Conservation (phyloP, 2,329 filamentous ascomycete genomes). For the Penicillium sp. region DNA sequence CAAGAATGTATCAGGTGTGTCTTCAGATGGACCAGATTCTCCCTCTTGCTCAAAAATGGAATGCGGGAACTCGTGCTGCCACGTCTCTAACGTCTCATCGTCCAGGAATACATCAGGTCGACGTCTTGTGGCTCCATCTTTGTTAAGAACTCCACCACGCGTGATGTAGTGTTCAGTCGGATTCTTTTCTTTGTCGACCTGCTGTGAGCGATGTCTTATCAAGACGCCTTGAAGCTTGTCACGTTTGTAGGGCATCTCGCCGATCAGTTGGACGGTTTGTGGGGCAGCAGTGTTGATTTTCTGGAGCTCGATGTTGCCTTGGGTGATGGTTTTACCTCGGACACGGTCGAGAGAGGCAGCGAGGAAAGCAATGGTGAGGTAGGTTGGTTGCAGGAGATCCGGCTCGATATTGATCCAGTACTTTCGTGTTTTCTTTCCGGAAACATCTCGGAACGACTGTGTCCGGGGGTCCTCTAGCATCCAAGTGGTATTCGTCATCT, state of each 20-base stretch:
- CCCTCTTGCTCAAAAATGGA: not conserved
- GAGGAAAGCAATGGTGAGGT: slow-evolving; percentile 49
- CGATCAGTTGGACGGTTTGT: slow-evolving; percentile 41
- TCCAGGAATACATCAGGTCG: not conserved
- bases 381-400: slow-evolving; percentile 48
- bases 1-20: not conserved
- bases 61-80: not conserved
- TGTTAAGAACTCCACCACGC: slow-evolving; percentile 17
- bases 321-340: slow-evolving; percentile 38
- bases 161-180: not conserved
- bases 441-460: slow-evolving; percentile 17
- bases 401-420: slow-evolving; percentile 45
- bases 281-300: slow-evolving; percentile 37
- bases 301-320: slow-evolving; percentile 36
- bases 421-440: slow-evolving; percentile 36
- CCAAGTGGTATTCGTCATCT: slow-evolving; percentile 34
- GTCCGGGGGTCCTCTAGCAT: slow-evolving; percentile 34
- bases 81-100: not conserved
- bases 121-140: not conserved
- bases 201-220: slow-evolving; percentile 38
- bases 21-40: not conserved
- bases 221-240: slow-evolving; percentile 48
- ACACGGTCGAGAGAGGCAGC: slow-evolving; percentile 45
- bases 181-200: slow-evolving; percentile 20
- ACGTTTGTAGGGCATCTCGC: slow-evolving; percentile 43